These are phyloP conservation scores for Aristolochia contorta DNA, from an alignment of 164 flowering plant genomes.

Conservation along the genomic window DNA sequence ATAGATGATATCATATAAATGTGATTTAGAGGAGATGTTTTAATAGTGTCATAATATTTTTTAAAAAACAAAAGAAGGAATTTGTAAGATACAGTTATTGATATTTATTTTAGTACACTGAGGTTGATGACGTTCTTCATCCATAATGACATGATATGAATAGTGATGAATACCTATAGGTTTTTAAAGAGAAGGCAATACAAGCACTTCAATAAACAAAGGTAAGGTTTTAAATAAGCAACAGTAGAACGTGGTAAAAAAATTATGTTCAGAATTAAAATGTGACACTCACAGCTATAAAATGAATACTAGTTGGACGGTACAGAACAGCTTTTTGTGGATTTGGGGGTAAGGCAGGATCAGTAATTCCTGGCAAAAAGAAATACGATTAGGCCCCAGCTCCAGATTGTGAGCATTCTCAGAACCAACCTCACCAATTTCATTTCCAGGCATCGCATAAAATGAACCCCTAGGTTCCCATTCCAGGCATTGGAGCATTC, in stretches of 20 bases:
- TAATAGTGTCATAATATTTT: no score
- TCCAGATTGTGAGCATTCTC: constrained; percentile 41
- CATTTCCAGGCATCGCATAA: constrained; percentile 31
- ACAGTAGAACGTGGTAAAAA: not conserved
- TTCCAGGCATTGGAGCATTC: constrained; percentile 91
- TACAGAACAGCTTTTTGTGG: constrained; percentile 75
- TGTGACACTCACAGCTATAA: constrained; percentile 59
- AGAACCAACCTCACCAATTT: constrained; percentile 15
- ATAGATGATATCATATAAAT: no score
- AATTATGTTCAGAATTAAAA: not conserved
- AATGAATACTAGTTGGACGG: constrained; percentile 66
- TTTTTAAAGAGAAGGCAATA: no score
- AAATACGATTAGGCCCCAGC: constrained; percentile 24
- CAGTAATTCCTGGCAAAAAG: constrained; percentile 48
- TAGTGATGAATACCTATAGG: no score
- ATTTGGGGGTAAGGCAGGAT: constrained; percentile 72
- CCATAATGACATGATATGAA: no score
- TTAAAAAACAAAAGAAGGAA: no score
- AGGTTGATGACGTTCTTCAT: no score
- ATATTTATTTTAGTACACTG: no score
- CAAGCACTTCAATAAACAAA: no score
- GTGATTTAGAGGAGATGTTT: no score
- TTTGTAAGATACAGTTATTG: no score
- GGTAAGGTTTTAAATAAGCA: no score
- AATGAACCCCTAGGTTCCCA: constrained; percentile 97